Evolutionary conservation across 2,329 filamentous ascomycete genomes (phyloP).

Genomic region (Teratosphaeria nubilosa): DNA sequence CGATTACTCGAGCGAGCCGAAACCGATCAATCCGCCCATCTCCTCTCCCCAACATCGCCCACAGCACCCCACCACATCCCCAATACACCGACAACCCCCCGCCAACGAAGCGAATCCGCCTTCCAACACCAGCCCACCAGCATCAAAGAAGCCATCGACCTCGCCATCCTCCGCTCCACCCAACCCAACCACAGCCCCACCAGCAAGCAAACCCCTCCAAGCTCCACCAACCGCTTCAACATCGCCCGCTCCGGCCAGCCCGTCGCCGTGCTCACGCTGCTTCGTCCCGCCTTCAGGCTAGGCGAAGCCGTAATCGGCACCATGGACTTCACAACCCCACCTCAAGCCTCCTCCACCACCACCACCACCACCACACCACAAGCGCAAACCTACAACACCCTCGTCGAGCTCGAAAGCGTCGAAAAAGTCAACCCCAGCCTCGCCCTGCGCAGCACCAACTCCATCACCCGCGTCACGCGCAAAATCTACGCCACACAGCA

Average conservation of each 20-base stretch:
- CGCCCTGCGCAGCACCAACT: conserved; percentile 74
- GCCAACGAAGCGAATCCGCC: conserved; percentile 26
- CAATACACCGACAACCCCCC: conserved; percentile 41
- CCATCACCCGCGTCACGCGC: conserved; percentile 76
- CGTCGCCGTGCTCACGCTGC: conserved; percentile 84
- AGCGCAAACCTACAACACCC: conserved; percentile 75
- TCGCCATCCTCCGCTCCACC: conserved; percentile 72
- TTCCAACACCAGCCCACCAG: conserved; percentile 35
- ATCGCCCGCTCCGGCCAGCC: conserved; percentile 84
- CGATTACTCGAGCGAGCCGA: conserved; percentile 55
- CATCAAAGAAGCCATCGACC: conserved; percentile 78
- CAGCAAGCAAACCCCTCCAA: conserved; percentile 45
- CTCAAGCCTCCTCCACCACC: not conserved
- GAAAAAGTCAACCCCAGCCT: conserved; percentile 74
- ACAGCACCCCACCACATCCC: conserved; percentile 44
- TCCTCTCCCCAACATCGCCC: conserved; percentile 62
- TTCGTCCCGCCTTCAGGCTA: conserved; percentile 76
- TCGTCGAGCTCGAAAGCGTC: conserved; percentile 73
- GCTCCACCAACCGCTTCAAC: conserved; percentile 90
- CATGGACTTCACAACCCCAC: conserved; percentile 60
- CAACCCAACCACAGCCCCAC: conserved; percentile 55
- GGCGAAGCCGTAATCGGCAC: conserved; percentile 78
- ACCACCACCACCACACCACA: too few species aligned
- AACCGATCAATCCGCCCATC: conserved; percentile 42
- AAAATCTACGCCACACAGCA: conserved; percentile 68